Percentiles rank a stretch among this genome's conserved stretches.
Conservation (phyloP, 2,329 filamentous ascomycete species). For the Chrysoporthe cubensis region DNA sequence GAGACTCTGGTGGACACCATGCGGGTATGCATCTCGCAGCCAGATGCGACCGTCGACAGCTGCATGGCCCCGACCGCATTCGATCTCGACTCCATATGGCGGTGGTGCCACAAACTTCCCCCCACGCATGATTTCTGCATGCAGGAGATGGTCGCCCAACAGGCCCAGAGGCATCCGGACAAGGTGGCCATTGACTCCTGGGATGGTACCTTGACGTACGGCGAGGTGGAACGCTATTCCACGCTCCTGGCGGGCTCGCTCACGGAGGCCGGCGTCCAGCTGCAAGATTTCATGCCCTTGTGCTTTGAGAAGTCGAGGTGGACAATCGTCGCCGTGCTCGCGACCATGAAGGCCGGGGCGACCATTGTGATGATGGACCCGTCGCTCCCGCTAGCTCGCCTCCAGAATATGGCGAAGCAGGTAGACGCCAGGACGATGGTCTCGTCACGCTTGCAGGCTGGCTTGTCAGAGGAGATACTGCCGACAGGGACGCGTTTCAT, state of each 20-base stretch:
- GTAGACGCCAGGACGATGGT: slow-evolving; percentile 31
- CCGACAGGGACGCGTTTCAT: slow-evolving; percentile 13
- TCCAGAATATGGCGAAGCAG: slow-evolving; percentile 32
- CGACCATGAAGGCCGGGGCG: slow-evolving; percentile 38
- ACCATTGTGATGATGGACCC: slow-evolving; percentile 39
- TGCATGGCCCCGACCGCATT: slow-evolving; percentile 39
- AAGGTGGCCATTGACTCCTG: slow-evolving; percentile 38
- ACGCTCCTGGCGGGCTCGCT: slow-evolving; percentile 29
- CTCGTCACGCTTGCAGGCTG: slow-evolving; percentile 30
- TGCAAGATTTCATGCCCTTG: slow-evolving; percentile 32
- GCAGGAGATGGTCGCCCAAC: slow-evolving; percentile 50
- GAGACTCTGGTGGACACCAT: slow-evolving; percentile 47
- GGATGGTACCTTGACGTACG: slow-evolving; percentile 33
- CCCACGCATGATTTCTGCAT: slow-evolving; percentile 48
- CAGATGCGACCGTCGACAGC: slow-evolving; percentile 37
- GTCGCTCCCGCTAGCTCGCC: slow-evolving; percentile 26
- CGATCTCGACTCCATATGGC: slow-evolving; percentile 45
- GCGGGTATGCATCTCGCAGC: slow-evolving; percentile 38
- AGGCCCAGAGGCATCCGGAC: slow-evolving; percentile 38
- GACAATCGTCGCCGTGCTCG: slow-evolving; percentile 37
- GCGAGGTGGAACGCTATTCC: slow-evolving; percentile 30
- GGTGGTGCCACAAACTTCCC: slow-evolving; percentile 50
- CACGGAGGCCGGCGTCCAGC: slow-evolving; percentile 27
- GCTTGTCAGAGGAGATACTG: slow-evolving; percentile 8
- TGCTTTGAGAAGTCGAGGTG: slow-evolving; percentile 38